These are phyloP conservation scores for Hawksworthiomyces lignivorus DNA, from an alignment of 2,329 filamentous ascomycete genomes.

Conservation along the genomic window DNA sequence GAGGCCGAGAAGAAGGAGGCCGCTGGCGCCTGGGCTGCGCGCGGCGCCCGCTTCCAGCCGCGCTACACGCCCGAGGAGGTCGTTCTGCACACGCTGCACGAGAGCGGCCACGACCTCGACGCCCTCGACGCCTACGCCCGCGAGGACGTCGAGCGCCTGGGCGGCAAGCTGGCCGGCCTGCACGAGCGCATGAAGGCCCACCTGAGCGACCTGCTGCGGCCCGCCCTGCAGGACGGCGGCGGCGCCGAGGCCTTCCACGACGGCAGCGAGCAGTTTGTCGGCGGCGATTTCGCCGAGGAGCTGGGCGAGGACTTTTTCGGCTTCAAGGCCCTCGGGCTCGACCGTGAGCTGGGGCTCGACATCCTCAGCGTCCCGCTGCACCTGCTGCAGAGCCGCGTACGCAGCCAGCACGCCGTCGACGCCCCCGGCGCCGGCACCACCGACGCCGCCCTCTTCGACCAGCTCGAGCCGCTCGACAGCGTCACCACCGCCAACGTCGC, in stretches of 20 bases:
- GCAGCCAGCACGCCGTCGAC: conserved; percentile 76
- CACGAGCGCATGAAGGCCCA: conserved; percentile 94
- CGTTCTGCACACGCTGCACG: conserved; percentile 74
- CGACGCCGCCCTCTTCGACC: conserved; percentile 55
- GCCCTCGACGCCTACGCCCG: conserved; percentile 78
- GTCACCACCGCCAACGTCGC: conserved; percentile 73
- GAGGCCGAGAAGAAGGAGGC: conserved; percentile 71
- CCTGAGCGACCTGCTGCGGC: conserved; percentile 85
- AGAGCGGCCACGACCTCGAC: conserved; percentile 77
- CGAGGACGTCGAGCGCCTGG: conserved; percentile 85
- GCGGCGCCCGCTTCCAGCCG: conserved; percentile 44
- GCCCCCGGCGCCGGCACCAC: conserved; percentile 52
- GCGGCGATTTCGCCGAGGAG: conserved; percentile 94
- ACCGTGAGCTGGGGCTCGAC: conserved; percentile 81
- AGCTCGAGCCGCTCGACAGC: conserved; percentile 63
- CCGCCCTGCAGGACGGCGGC: conserved; percentile 72
- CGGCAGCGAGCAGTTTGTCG: conserved; percentile 92
- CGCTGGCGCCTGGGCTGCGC: conserved; percentile 29
- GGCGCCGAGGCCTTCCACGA: conserved; percentile 89
- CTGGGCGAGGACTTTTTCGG: conserved; percentile 98
- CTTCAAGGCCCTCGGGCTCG: conserved; percentile 89
- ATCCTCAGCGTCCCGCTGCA: conserved; percentile 88
- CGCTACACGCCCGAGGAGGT: conserved; percentile 79
- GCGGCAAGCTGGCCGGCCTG: conserved; percentile 69
- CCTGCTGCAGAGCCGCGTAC: conserved; percentile 83